Evolutionary conservation across 371 early-diverging fungal genomes (phyloP), one percentile per base, ranked within the genome.

Genomic region (Rhizopus microsporus): DNA sequence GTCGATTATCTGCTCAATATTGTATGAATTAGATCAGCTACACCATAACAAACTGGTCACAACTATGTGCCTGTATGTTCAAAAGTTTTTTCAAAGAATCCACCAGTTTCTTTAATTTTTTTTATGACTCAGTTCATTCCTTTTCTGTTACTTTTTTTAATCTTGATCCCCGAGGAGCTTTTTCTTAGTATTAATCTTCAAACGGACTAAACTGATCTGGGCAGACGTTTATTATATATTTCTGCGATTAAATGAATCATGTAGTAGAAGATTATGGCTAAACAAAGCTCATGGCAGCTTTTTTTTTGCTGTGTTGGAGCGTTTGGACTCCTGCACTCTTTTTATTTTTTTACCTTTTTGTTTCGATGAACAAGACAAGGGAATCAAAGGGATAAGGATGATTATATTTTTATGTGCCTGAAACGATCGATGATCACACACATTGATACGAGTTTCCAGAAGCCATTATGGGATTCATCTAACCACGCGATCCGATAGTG

Each of bases 301-400:
- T 23, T 0, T 23, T 23, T 23, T 23, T 23, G 23, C 23, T 23
- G 23, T 23, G 23, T 2, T 23, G 23, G 23, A 23, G 23, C 2
- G 2, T 23, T 23, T 23, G 23, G 23, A 23, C 23, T 23, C 23
- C 2, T 23, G 23, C 23, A 23, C 23, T 23, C 23, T 23, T 23
- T 23, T 23, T 23, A 23, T 53, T 50, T 53, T 53, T 53, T 44
- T 54, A 43, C 44, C 31, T 15, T 44, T 32, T 44, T 44, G 44
- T 54, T 45, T 54, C 13, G 44, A 54, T 54, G 54, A 54, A 15
- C 54, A 54, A 54, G 54, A 43, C 34, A 54, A 54, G 54, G 54
- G 33, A 44, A 54, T 42, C 54, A 23, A 54, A 54, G 45, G n/a
- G 44, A 44, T 15, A 54, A 54, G 44, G 54, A 54, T 44, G 29